Evolutionary conservation across 345 rosid genomes (phyloP).

Genomic region (Euphorbia peplus): DNA sequence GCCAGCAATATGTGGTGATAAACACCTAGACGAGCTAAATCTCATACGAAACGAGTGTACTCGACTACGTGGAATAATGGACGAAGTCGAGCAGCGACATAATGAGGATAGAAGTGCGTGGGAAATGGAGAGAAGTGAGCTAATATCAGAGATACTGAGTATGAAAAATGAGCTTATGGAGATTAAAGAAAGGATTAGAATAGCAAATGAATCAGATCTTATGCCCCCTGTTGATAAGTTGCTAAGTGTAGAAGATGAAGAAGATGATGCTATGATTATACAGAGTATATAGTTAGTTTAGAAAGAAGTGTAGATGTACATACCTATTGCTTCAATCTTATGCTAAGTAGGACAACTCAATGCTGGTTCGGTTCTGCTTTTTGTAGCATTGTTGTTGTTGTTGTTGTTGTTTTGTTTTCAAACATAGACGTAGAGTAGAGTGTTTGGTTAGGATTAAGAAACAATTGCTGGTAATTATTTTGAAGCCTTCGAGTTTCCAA

Average conservation of each 20-base stretch:
- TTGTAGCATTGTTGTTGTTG: too few relatives aligned
- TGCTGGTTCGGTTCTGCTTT: too few relatives aligned
- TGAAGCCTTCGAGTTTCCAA: too few relatives aligned
- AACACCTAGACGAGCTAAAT: constrained; percentile 17
- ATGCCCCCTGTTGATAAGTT: constrained; percentile 22
- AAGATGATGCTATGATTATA: constrained; percentile 10
- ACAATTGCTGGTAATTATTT: too few relatives aligned
- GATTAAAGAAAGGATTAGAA: constrained; percentile 1
- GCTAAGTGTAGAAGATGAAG: constrained; percentile 3
- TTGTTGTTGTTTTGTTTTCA: too few relatives aligned
- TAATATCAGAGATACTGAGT: background rate
- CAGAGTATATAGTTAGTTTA: constrained; percentile 5
- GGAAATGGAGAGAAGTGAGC: constrained; percentile 18
- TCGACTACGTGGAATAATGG: constrained; percentile 6
- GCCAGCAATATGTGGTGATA: constrained; percentile 12
- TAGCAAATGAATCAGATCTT: constrained; percentile 17
- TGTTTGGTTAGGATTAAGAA: too few relatives aligned
- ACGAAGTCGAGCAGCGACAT: constrained; percentile 2
- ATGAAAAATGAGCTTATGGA: constrained; percentile 19
- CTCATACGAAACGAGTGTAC: constrained; percentile 16
- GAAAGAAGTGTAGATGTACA: background rate
- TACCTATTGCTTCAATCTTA: too few relatives aligned
- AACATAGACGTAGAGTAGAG: too few relatives aligned
- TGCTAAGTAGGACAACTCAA: too few relatives aligned
- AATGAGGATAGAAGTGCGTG: constrained; percentile 3